phyloP scores from a whole-genome alignment of 2,329 filamentous ascomycete genomes.

The Aplosporella prunicola region DNA sequence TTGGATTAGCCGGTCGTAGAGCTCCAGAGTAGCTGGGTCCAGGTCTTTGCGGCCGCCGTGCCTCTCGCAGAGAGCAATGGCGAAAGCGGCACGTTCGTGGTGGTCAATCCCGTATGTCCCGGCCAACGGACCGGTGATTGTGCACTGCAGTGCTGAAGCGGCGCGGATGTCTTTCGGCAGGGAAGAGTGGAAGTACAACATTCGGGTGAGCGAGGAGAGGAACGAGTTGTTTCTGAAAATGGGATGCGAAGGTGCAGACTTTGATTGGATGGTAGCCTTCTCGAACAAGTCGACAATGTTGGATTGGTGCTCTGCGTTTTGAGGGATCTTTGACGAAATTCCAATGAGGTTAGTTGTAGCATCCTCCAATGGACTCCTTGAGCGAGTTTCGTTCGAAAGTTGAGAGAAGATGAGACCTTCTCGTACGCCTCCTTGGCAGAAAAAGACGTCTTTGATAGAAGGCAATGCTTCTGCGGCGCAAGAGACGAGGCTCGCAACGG shows the following conservation, averaged over 20 bases:
- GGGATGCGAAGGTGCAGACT: no score
- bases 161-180: conserved; percentile 36
- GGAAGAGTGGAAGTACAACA: conserved; percentile 46
- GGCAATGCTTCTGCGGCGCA: conserved; percentile 62
- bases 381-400: conserved; percentile 50
- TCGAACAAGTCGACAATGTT: conserved; percentile 13
- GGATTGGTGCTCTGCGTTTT: neutral
- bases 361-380: conserved; percentile 56
- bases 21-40: conserved; percentile 46
- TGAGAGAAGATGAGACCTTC: conserved; percentile 73
- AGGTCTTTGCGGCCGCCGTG: conserved; percentile 55
- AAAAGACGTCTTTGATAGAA: conserved; percentile 59
- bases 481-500: conserved; percentile 71
- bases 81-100: conserved; percentile 58
- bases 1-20: conserved; percentile 44
- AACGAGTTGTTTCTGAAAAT: conserved; percentile 38
- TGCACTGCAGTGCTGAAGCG: conserved; percentile 61
- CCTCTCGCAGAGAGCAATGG: conserved; percentile 60
- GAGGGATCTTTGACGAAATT: neutral
- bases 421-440: conserved; percentile 79
- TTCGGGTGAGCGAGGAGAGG: conserved; percentile 49
- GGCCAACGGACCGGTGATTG: conserved; percentile 59
- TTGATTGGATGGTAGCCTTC: conserved; percentile 27
- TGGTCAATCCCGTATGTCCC: conserved; percentile 67
- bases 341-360: no score